Base-by-base conservation (phyloP, 345 rosid genomes). In the Eucalyptus regnans region DNA sequence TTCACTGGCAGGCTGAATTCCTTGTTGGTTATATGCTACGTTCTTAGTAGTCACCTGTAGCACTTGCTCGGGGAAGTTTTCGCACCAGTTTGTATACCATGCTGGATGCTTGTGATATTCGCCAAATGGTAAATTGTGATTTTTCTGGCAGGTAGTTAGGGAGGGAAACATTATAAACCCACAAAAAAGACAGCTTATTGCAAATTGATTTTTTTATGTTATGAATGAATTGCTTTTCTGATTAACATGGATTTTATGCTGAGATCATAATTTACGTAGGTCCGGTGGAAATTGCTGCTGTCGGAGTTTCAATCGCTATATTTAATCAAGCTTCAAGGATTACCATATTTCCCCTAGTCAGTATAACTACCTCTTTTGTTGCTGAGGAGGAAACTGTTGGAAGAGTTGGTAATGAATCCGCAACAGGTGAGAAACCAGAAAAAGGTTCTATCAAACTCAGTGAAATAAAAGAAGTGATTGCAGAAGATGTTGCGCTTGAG, bases 291-390 rank as follows among this genome's bases (percentile, higher is more conserved):
- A 92, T 97, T 88, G 99, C 99, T 25, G 99, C 99, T 12, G 99
- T 98, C 4, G 99, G 99, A 89, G 99, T 98, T 31, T 91, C 99
- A 23, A 96, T 98, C 16, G 99, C 99, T 54, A 94, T 98, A 91
- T 96, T 98, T 93, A 97, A 98, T 88, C 99, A 98, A 93, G 98
- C 97, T 86, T 98, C 99, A 54, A 96, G 91, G 87, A 93, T 98
- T 48, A 95, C 99, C 8, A 96, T 96, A 85, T 97, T 97, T 91
- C 99, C 99, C 20, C 92, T 98, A 44, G 98, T 97, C 87, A 97
- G 96, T 76, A 93, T 98, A 86, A 97, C 99, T 18, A 98, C 99
- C 68, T 97, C 99, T 25, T 98, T 98, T 90, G 99, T 98, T 60
- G 99, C 99, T 13, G 98, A 98, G 91, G 99, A 98, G 93, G 99